Conservation (phyloP, 768 basidiomycete species). For the Serendipita vermifera region DNA sequence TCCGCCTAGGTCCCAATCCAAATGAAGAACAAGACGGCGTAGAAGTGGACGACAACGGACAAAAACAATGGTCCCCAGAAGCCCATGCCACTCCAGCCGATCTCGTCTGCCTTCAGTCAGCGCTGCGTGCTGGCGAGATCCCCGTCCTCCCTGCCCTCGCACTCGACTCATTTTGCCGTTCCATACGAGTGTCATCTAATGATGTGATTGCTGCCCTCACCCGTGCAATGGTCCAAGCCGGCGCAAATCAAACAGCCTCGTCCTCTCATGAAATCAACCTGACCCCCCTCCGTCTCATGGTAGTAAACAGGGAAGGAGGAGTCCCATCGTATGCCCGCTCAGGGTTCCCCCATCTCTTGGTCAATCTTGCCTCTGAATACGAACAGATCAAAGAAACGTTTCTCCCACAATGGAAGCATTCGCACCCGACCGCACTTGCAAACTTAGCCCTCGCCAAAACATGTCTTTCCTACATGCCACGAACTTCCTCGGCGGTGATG, state of each 20-base stretch:
- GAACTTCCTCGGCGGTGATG: conserved; percentile 86
- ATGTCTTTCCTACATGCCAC: conserved; percentile 86
- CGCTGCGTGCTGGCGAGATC: conserved; percentile 87
- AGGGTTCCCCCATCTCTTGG: conserved; percentile 87
- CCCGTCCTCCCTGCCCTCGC: conserved; percentile 91
- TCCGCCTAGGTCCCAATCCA: conserved; percentile 69
- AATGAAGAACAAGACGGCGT: conserved; percentile 24
- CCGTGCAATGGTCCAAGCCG: conserved; percentile 60
- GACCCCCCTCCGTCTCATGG: conserved; percentile 89
- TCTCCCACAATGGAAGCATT: conserved; percentile 53
- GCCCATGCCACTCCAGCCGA: conserved; percentile 71
- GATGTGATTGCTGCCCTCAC: conserved; percentile 80
- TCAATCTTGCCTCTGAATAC: conserved; percentile 85
- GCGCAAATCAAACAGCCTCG: conserved; percentile 29
- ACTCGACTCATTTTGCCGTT: conserved; percentile 78
- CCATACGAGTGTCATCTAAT: conserved; percentile 73
- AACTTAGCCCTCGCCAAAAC: conserved; percentile 76
- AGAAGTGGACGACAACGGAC: conserved; percentile 20
- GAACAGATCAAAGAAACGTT: conserved; percentile 79
- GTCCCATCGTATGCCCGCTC: conserved; percentile 93
- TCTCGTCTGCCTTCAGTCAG: conserved; percentile 72
- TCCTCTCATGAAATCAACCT: conserved; percentile 51
- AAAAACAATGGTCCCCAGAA: conserved; percentile 38
- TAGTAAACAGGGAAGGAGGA: conserved; percentile 93
- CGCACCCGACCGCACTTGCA: conserved; percentile 73